Base-by-base conservation (phyloP, 139 green algal species). In the Chlorella sorokiniana region DNA sequence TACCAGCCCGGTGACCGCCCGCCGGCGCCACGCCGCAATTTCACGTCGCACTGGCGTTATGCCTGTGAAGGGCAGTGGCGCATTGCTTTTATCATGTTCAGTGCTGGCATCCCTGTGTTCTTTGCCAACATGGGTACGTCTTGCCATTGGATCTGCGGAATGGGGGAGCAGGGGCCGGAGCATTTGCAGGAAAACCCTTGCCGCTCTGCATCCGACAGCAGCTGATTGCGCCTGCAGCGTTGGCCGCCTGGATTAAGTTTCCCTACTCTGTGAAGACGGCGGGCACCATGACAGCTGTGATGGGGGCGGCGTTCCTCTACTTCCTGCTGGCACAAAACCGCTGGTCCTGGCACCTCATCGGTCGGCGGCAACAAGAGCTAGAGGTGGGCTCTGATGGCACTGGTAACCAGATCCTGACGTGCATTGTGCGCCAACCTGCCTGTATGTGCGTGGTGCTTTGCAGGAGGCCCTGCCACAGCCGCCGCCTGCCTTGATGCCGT, bases 111-210 rank as follows among this genome's bases (percentile, higher is more conserved):
- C 22, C 54, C 73, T 14, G 73, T 69, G 4, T 79, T 79, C 54
- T 79, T 79, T 37, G 54, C 27, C 23, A 79, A 79, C 73, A 79
- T 79, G 73, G 73, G 52, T n/a, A n/a, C n/a, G n/a, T n/a, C n/a
- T n/a, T n/a, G n/a, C n/a, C n/a, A n/a, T n/a, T 79, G 73, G 73
- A 79, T 79, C 54, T 7, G 33, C 62, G 22, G 61, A 1, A 10
- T 29, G 56, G 6, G 35, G 22, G 3, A 61, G 52, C 27, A 23
- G 27, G 54, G 20, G 18, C 27, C 18, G 4, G 20, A 4, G 8
- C 54, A 63, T 63, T 63, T 27, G 54, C 54, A 27, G n/a, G n/a
- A n/a, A n/a, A n/a, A n/a, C n/a, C n/a, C n/a, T n/a, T n/a, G n/a
- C n/a, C n/a, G n/a, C n/a, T n/a, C n/a, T n/a, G n/a, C n/a, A n/a